Percentiles rank a stretch among this genome's conserved stretches.
phyloP scores from a whole-genome alignment of 2,329 filamentous ascomycete genomes.

The Fonsecaea nubica region DNA sequence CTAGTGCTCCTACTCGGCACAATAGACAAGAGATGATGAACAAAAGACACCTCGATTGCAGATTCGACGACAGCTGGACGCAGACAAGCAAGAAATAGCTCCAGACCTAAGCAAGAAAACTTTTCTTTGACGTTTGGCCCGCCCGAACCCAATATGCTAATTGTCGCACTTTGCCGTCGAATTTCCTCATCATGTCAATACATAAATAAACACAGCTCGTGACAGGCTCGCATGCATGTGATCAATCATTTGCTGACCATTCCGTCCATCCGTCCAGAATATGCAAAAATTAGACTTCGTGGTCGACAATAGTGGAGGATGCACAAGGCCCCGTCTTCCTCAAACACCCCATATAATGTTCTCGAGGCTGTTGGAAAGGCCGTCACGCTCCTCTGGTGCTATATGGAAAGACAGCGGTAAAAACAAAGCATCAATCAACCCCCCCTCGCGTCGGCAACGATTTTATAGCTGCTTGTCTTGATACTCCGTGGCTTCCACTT shows the following conservation, averaged over 20 bases:
- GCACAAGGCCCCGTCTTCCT: background rate
- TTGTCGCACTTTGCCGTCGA: background rate
- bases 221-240: background rate
- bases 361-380: background rate
- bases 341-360: background rate
- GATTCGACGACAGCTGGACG: background rate
- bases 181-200: background rate
- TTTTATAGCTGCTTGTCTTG: conserved; percentile 49
- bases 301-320: background rate
- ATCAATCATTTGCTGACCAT: background rate
- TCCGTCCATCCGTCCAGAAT: background rate
- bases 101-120: background rate
- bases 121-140: background rate
- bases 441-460: conserved; percentile 48
- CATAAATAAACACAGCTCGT: background rate
- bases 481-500: conserved; percentile 50
- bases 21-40: background rate
- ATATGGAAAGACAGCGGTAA: background rate
- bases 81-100: background rate
- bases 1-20: background rate
- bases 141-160: background rate
- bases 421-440: conserved; percentile 15
- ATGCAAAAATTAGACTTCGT: background rate
- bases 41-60: background rate
- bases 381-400: background rate